phyloP scores from a whole-genome alignment of 805 yeast species.

The Cyberlindnera americana region DNA sequence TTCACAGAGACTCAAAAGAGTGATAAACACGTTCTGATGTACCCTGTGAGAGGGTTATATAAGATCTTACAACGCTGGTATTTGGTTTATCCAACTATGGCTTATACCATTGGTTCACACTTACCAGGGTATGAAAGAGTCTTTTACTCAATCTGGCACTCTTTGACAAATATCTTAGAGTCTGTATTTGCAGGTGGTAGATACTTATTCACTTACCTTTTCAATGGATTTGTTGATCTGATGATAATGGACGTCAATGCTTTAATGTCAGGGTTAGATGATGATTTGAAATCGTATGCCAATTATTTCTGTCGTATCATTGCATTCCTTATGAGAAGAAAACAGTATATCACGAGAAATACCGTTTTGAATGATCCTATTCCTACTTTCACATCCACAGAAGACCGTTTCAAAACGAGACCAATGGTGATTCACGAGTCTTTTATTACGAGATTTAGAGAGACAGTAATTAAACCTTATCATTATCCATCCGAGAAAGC shows the following conservation, averaged over 20 bases:
- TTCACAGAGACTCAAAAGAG: constrained; percentile 11
- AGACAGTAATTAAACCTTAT: constrained; percentile 13
- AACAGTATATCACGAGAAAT: constrained; percentile 17
- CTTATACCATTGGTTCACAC: constrained; percentile 13
- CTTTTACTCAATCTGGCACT: constrained; percentile 19
- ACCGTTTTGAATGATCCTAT: constrained; percentile 23
- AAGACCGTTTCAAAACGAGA: constrained; percentile 20
- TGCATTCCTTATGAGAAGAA: constrained; percentile 21
- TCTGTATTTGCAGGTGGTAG: constrained; percentile 16
- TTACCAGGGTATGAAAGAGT: constrained; percentile 14
- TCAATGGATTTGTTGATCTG: constrained; percentile 20
- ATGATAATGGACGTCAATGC: constrained; percentile 12
- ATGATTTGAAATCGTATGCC: constrained; percentile 11
- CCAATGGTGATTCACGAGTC: constrained; percentile 20
- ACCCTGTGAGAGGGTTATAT: constrained; percentile 20
- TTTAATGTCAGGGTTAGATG: constrained; percentile 9
- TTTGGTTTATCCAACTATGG: constrained; percentile 16
- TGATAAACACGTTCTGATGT: constrained; percentile 15
- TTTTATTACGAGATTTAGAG: constrained; percentile 16
- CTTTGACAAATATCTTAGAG: constrained; percentile 16
- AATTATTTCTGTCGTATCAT: constrained; percentile 22
- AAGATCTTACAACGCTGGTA: constrained; percentile 18
- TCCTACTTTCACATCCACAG: constrained; percentile 14
- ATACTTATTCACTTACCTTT: constrained; percentile 21
- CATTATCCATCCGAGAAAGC: constrained; percentile 21